Evolutionary conservation across 768 basidiomycete genomes (phyloP), one percentile per base, ranked within the genome.

Genomic region (Kwoniella bestiolae): DNA sequence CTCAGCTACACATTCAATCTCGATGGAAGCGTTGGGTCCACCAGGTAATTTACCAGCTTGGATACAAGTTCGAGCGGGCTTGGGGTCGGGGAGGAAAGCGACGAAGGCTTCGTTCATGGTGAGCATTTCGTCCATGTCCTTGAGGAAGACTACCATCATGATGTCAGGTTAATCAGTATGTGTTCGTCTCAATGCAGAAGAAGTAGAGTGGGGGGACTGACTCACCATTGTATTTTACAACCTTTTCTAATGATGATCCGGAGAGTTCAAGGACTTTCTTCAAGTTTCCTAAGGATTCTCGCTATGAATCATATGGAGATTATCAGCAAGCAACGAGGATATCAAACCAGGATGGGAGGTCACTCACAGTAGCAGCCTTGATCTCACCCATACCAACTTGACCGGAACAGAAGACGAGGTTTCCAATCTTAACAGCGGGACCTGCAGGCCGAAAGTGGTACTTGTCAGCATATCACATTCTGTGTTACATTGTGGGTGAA

Each of bases 321-420:
- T 6, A 26, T 28, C 29, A 55, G 28, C 18, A 29, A 16, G 34
- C 7, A 3, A 16, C 31, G 32, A 23, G 16, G 28, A 55, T n/a
- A 47, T 47, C 6, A 6, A 7, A n/a, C 9, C 8, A 7, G 45
- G 14, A 14, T 47, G 21, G 14, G 16, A 5, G 7, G 14, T 41
- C n/a, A 75, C 74, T 55, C 51, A 75, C 76, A 3, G 77, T 78
- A 28, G 77, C 77, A 38, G 62, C 44, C 47, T 69, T 64, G 64
- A 76, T 76, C 51, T 74, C 73, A 11, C 77, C 77, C 9, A 52
- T 72, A 5, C 67, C 74, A 6, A 68, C 73, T 58, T 76, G 75
- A 34, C 77, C 77, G 8, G 72, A 67, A 49, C 68, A 73, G 67
- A 76, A 78, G 46, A 78, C 67, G 6, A 78, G 66, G 31, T 75